phyloP scores from a whole-genome alignment of 2,329 filamentous ascomycete genomes.

The Huntiella decipiens region DNA sequence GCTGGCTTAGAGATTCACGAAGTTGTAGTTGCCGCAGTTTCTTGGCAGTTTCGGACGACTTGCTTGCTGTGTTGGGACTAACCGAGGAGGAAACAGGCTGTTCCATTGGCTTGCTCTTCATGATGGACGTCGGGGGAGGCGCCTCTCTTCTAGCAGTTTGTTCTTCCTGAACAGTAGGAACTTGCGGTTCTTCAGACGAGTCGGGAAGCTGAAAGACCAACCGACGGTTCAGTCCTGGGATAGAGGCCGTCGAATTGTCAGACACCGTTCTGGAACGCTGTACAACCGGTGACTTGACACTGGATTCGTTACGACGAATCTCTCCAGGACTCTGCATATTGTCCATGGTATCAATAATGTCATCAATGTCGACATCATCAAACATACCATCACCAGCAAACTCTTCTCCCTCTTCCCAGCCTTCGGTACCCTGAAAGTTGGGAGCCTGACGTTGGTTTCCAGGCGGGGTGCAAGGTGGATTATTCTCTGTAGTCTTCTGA shows the following conservation, averaged over 20 bases:
- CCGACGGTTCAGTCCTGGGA: slow-evolving; percentile 8
- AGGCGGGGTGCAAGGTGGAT: no score
- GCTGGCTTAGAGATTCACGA: neutral
- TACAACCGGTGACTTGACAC: neutral
- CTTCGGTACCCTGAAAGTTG: no score
- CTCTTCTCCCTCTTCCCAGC: neutral
- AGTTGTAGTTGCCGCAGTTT: slow-evolving; percentile 2
- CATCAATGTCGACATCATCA: slow-evolving; percentile 9
- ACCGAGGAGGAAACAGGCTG: neutral
- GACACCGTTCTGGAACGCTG: neutral
- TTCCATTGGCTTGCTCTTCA: slow-evolving; percentile 14
- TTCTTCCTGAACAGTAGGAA: slow-evolving; percentile 21
- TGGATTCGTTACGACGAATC: neutral
- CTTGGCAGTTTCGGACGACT: neutral
- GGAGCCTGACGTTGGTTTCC: no score
- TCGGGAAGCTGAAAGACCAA: slow-evolving; percentile 16
- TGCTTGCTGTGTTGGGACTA: slow-evolving; percentile 12
- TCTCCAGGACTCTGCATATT: slow-evolving; percentile 8
- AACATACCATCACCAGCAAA: slow-evolving; percentile 6
- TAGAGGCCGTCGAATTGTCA: neutral
- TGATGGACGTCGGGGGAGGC: slow-evolving; percentile 18
- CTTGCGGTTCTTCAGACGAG: slow-evolving; percentile 8
- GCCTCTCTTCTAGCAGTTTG: slow-evolving; percentile 19
- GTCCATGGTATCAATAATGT: slow-evolving; percentile 8
- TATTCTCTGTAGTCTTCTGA: no score